Evolutionary conservation across 2,329 filamentous ascomycete genomes (phyloP).

Genomic region (Polytolypa hystricis): DNA sequence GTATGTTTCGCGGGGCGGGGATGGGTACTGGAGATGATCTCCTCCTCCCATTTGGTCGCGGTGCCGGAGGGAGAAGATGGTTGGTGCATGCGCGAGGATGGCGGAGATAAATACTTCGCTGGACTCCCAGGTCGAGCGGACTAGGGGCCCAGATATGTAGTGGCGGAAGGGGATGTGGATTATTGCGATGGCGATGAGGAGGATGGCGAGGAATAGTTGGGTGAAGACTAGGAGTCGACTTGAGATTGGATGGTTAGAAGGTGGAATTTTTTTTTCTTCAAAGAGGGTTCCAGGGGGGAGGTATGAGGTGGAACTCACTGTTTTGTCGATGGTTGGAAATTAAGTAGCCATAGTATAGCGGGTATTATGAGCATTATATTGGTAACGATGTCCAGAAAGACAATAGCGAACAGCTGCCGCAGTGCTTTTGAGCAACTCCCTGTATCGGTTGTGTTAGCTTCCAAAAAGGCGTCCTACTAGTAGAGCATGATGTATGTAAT

Average conservation of each 20-base stretch:
- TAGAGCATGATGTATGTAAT: not conserved
- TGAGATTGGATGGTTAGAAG: not conserved
- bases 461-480: not conserved
- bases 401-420: slow-evolving; percentile 24
- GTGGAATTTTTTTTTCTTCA: not conserved
- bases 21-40: slow-evolving; percentile 7
- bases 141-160: slow-evolving; percentile 25
- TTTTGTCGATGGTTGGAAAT: too few relatives aligned
- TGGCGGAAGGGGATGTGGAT: slow-evolving; percentile 29
- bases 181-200: slow-evolving; percentile 32
- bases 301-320: too few relatives aligned
- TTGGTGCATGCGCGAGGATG: slow-evolving; percentile 30
- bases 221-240: slow-evolving; percentile 22
- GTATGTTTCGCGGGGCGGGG: not conserved
- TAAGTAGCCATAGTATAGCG: too few relatives aligned
- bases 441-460: slow-evolving; percentile 6
- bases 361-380: slow-evolving; percentile 20
- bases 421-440: slow-evolving; percentile 21
- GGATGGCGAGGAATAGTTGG: slow-evolving; percentile 29
- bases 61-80: slow-evolving; percentile 17
- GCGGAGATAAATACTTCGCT: slow-evolving; percentile 24
- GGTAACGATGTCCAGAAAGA: slow-evolving; percentile 25
- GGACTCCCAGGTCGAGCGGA: slow-evolving; percentile 30
- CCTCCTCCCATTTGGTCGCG: slow-evolving; percentile 10
- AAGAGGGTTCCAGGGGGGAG: slow-evolving; percentile 19